A percentile compares a stretch with the other conserved stretches of the same genome.
phyloP scores from a whole-genome alignment of 2,329 filamentous ascomycete species.

The Alternaria viburni region DNA sequence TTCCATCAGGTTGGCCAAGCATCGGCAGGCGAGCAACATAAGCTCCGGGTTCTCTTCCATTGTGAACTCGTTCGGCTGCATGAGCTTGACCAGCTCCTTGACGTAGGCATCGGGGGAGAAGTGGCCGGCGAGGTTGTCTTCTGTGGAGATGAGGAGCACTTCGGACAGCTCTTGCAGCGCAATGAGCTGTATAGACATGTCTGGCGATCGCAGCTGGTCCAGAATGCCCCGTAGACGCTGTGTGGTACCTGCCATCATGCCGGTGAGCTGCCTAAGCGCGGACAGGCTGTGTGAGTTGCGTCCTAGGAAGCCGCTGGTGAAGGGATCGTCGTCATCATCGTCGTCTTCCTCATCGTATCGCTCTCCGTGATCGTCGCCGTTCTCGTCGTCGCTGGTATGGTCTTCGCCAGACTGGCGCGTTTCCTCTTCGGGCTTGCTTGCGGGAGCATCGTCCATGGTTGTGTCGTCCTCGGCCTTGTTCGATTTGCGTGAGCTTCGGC shows the following conservation, averaged over 20 bases:
- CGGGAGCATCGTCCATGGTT: constrained; percentile 72
- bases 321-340: constrained; percentile 65
- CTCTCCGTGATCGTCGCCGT: constrained; percentile 51
- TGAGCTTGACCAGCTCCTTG: constrained; percentile 88
- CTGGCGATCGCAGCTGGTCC: constrained; percentile 74
- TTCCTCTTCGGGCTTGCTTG: constrained; percentile 64
- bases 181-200: constrained; percentile 86
- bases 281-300: constrained; percentile 67
- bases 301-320: constrained; percentile 68
- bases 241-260: constrained; percentile 84
- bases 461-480: constrained; percentile 66
- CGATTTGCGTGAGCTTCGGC: constrained; percentile 41
- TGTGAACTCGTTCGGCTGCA: constrained; percentile 87
- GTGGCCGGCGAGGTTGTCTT: constrained; percentile 93
- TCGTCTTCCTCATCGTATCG: constrained; percentile 60
- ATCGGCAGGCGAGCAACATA: constrained; percentile 95
- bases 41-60: constrained; percentile 93
- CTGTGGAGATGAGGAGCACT: constrained; percentile 90
- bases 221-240: constrained; percentile 71
- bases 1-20: constrained; percentile 97
- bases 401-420: constrained; percentile 38
- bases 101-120: constrained; percentile 95
- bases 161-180: constrained; percentile 93
- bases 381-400: constrained; percentile 61
- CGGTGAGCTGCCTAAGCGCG: constrained; percentile 84